Evolutionary conservation across 805 yeast species (phyloP), one percentile per base, ranked within the genome.

Genomic region (Monosporozyma unispora): DNA sequence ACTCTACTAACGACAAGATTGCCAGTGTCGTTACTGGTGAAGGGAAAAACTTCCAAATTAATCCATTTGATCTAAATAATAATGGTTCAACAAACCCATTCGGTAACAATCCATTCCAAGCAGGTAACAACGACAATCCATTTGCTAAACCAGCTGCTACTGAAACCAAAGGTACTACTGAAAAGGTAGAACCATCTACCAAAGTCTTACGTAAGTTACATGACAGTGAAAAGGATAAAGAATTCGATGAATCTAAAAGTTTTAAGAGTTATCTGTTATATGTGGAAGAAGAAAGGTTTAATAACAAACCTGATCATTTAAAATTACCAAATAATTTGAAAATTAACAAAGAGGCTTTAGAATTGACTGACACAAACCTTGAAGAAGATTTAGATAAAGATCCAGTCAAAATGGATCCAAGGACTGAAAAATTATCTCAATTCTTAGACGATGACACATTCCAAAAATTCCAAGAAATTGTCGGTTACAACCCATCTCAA

Each of bases 401-500:
- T 45, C 60, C 67, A 39, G 49, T 58, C 33, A 61, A 57, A 29
- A 41, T 65, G 44, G 70, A 65, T 49, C 73, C 76, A 23, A 74
- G 78, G 45, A 66, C 74, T 0, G 78, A 75, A 50, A 73, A 73
- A 41, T 65, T 81, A 16, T 70, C 80, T 2, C 74, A 72, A 47
- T 71, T 81, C 68, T 67, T 84, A 48, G 85, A 86, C 53, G 96
- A 90, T 62, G 79, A 79, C 50, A 78, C 77, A 6, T 93, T 93
- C 66, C 87, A 86, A 60, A 77, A 81, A 52, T 93, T 93, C 64
- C 77, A 87, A 27, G 82, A 79, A 48, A 72, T 80, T 2, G 84
- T 87, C 11, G 83, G 84, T 11, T 84, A 84, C 60, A 93, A 93
- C 60, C 90, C 97, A 3, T 73, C 75, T 2, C 99, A 93, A 68